Evolutionary conservation across 2,329 filamentous ascomycete genomes (phyloP), one percentile per base, ranked within the genome.

Genomic region (Exophiala xenobiotica): DNA sequence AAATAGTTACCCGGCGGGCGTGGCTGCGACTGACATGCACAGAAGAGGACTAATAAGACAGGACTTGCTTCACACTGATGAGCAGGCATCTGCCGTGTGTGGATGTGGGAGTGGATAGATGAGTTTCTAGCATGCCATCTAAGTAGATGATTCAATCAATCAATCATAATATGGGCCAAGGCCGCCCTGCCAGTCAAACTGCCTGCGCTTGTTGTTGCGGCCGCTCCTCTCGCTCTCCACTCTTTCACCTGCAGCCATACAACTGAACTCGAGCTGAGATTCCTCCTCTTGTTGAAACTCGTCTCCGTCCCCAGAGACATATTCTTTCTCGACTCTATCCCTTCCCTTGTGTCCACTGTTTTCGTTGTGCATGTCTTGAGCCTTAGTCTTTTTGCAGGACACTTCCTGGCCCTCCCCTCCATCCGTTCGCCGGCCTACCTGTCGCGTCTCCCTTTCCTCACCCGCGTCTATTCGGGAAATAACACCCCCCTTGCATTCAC

Each of bases 401-500:
- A 44, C 35, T 35, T 8, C 6, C 31, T 14, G 20, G 9, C 38
- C 19, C 38, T 40, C 19, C 38, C 23, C 38, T 23, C 18, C 38
- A 24, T 3, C 39, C 38, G 16, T 43, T 45, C 31, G 9, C 38
- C 20, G 35, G 27, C 26, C 20, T 38, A 23, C 27, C 38, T 52
- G 47, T 49, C 53, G 45, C 48, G 38, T 49, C 41, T 45, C 43
- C 45, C 53, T 55, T 49, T 45, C 27, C 43, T 44, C 16, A 31
- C 53, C 53, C 52, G 52, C 53, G 48, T 46, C 27, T 31, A 37
- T 8, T 19, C 31, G n/a, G 5, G 48, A 31, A 39, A 49, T 27
- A 38, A 46, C 37, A 65, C 64, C 62, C 65, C 61, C 63, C 58
- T 62, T 64, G 54, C 62, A 61, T 62, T 51, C 56, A 57, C 59